Evolutionary conservation across 2,329 filamentous ascomycete genomes (phyloP), one percentile per base, ranked within the genome.

Genomic region (Sphaerulina vaccinii): DNA sequence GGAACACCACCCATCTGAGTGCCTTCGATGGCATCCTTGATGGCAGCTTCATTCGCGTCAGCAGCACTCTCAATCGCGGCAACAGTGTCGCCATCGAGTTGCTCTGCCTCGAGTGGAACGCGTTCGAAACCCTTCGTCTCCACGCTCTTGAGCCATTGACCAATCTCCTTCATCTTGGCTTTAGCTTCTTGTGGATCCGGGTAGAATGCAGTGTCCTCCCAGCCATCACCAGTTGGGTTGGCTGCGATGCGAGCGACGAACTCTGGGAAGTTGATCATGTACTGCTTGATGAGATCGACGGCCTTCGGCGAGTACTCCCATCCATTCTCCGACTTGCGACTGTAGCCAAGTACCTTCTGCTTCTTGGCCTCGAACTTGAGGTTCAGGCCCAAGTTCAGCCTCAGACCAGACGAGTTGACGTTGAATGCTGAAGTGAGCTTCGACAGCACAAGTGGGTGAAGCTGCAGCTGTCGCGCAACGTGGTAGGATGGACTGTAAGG

Each of bases 331-430:
- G 85, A 85, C 66, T 93, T 93, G 62, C 90, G 87, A 19, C 92
- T 96, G 71, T 96, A 99, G 0, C 93, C 93, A 24, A 99, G 75
- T 5, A 99, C 93, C 74, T 99, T 99, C 62, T 91, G 80, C 72
- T 96, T 96, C 73, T 89, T 92, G 2, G 84, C 89, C 68, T 99
- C 93, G 54, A 99, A 99, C 70, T 99, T 99, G 60, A 99, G 79
- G 65, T 99, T 99, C 55, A 99, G 78, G 0, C 93, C 93, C 19
- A 99, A 76, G 64, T 99, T 99, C 56, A 96, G 79, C 62, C 88
- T 87, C 52, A 90, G 77, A 21, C 88, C 90, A 51, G 89, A 89
- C 3, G 92, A 83, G 15, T 83, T 83, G 51, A 99, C 88, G 49
- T 86, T 87, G 70, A 95, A 97, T 0, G 92, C 91, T 1, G 93